Conservation (phyloP, 2,329 filamentous ascomycete species). For the Leptosphaerulina australis region DNA sequence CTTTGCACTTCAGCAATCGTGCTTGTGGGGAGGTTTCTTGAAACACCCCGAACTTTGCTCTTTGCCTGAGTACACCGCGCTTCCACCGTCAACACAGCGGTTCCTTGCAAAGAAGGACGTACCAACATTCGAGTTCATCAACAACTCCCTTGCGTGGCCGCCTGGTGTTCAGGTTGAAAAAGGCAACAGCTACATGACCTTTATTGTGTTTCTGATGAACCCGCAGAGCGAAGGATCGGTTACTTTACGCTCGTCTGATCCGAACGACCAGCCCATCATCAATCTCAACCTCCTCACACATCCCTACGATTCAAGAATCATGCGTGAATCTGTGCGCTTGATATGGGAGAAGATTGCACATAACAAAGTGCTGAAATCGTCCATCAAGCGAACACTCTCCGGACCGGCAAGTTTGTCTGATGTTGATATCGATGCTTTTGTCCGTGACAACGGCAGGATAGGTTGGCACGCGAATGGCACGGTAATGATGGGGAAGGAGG, state of each 20-base stretch:
- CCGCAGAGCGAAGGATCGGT: slow-evolving; percentile 60
- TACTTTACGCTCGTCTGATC: slow-evolving; percentile 60
- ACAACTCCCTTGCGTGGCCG: slow-evolving; percentile 30
- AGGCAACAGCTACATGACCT: slow-evolving; percentile 46
- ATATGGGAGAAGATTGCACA: slow-evolving; percentile 50
- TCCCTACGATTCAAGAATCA: slow-evolving; percentile 58
- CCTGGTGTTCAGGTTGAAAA: slow-evolving; percentile 30
- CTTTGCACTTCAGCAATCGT: slow-evolving; percentile 51
- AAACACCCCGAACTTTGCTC: slow-evolving; percentile 52
- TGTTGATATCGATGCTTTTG: slow-evolving; percentile 57
- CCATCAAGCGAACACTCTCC: slow-evolving; percentile 56
- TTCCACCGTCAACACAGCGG: slow-evolving; percentile 53
- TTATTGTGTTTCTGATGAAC: slow-evolving; percentile 55
- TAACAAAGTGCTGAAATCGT: slow-evolving; percentile 58
- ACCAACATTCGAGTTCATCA: slow-evolving; percentile 63
- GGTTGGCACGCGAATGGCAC: slow-evolving; percentile 49
- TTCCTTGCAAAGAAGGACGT: slow-evolving; percentile 58
- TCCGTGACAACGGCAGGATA: slow-evolving; percentile 35
- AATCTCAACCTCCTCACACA: slow-evolving; percentile 61
- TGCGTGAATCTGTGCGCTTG: slow-evolving; percentile 46
- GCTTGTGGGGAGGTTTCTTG: slow-evolving; percentile 61
- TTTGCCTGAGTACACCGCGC: slow-evolving; percentile 51
- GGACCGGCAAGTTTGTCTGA: slow-evolving; percentile 51
- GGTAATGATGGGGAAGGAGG: slow-evolving; percentile 46
- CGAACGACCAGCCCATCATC: slow-evolving; percentile 58